Base-by-base conservation (phyloP, 1,284 basidiomycete species). In the Ustanciosporium gigantosporum region DNA sequence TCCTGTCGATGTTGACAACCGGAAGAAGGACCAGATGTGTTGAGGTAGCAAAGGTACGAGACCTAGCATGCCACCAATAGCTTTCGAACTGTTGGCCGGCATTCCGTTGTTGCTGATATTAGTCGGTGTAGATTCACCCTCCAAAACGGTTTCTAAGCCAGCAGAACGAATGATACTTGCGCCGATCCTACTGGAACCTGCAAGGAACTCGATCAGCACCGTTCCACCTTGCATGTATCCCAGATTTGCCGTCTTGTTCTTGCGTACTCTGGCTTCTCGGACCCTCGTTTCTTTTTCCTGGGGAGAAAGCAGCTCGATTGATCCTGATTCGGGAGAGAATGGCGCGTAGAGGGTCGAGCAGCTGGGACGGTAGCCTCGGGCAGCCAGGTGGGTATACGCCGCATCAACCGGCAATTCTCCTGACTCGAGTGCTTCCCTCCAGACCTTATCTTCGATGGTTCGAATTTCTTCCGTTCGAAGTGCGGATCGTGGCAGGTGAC, bases 131-230 rank as follows among this genome's bases (percentile, higher is more conserved):
- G n/a, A n/a, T n/a, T 29, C 27, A n/a, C 27, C 36, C 20, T 31
- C 9, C 8, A 34, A 8, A 17, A 17, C 9, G 21, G 25, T n/a
- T 29, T 45, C 41, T 20, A 52, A 31, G 7, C 52, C 48, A 23
- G 45, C 52, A 17, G 38, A 41, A 16, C 59, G 29, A 20, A 70
- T 66, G 15, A 70, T 20, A 15, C 53, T 66, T 7, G 68, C 67
- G 14, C 57, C 62, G 17, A 70, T 60, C 2, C 58, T 41, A 42
- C 52, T 58, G 8, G 29, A 25, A 4, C 66, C 68, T 3, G 66
- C 66, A 1, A 70, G 52, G 9, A 70, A 70, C 43, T 70, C 62
- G 39, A 70, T 58, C 23, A 70, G 46, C 15, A 70, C 68, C 15
- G 68, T 66, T 2, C 66, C 66, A 16, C 68, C 67, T 38, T 69